Evolutionary conservation across 169 alveolate genomes (phyloP), one percentile per base, ranked within the genome.

Genomic region (Plasmodium chabaudi): DNA sequence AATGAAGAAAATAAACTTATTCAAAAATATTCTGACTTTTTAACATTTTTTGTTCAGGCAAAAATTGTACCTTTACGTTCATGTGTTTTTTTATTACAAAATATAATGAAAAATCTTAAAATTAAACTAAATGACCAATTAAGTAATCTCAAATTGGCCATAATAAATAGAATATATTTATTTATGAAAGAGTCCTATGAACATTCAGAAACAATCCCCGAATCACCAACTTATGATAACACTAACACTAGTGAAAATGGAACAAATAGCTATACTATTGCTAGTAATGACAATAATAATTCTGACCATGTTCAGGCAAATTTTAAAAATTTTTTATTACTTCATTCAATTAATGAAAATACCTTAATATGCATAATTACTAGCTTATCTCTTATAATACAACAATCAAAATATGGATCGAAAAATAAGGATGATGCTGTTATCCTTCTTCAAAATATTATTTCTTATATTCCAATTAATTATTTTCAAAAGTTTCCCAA

Each of bases 301-400:
- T 5, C 15, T 19, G 64, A 39, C 17, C 13, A 9, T 9, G 17
- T 19, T n/a, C 55, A 23, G 21, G 47, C 21, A 42, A 15, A 56
- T 56, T n/a, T 64, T 12, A 67, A 59, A 59, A 21, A 25, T 9
- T 82, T 60, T 59, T 23, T 82, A 56, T 49, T 82, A 1, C 46
- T 82, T n/a, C 90, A 82, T 46, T 82, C 90, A 9, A 82, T 82
- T 44, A 82, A 82, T 60, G 90, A 82, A 19, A 82, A 71, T 70
- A 82, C 82, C 9, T 56, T 82, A 47, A 82, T 71, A 23, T 82
- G 90, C 47, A 49, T 82, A 13, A 44, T 82, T 19, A 44, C 75
- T n/a, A 82, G 72, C 60, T 39, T 82, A 17, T 82, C 90, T n/a
- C n/a, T 67, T 13, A 67, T 82, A 13, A 12, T 82, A 25, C 79